Evolutionary conservation across 768 basidiomycete genomes (phyloP), one percentile per base, ranked within the genome.

Genomic region (Coprinopsis sp.): DNA sequence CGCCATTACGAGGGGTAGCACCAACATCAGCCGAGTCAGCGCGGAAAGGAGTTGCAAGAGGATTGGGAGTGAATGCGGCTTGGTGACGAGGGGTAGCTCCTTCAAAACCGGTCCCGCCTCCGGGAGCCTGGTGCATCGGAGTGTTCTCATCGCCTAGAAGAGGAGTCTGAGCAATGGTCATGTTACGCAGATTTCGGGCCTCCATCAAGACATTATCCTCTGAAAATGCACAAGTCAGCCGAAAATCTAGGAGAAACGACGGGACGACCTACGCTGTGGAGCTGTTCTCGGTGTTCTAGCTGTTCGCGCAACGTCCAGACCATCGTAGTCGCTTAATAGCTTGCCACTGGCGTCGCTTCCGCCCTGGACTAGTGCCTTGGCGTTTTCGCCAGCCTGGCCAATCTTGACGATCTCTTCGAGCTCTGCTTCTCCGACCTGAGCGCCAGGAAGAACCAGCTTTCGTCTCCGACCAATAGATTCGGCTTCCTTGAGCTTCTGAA

Each of bases 351-450:
- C 88, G 53, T 90, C 90, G 43, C 79, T 86, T 6, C 87, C 91
- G 21, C 84, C 84, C 16, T 74, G 79, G 8, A 93, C 92, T 54
- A 97, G 59, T 3, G 87, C 81, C 61, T 92, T 85, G 14, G 95
- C 89, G 56, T 79, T 85, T 68, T 95, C 93, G 3, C 91, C 86
- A 0, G 88, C 87, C 61, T 89, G 82, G 0, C 96, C 96, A 58
- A 98, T 97, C 72, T 98, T 99, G 53, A 96, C 95, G 51, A 99
- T 97, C 54, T 97, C 93, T 68, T 98, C 96, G 41, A 99, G 67
- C 64, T 99, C 96, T 2, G 76, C 67, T 67, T 99, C 96, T 7
- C 91, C 89, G 13, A 99, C 96, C 58, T 99, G 96, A 5, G 95
- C 91, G 21, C 70, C 67, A 0, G 96, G 96, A 12, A 99, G 72